Base-by-base conservation (phyloP, 139 green algal genomes). In the Spirogloea muscicola region DNA sequence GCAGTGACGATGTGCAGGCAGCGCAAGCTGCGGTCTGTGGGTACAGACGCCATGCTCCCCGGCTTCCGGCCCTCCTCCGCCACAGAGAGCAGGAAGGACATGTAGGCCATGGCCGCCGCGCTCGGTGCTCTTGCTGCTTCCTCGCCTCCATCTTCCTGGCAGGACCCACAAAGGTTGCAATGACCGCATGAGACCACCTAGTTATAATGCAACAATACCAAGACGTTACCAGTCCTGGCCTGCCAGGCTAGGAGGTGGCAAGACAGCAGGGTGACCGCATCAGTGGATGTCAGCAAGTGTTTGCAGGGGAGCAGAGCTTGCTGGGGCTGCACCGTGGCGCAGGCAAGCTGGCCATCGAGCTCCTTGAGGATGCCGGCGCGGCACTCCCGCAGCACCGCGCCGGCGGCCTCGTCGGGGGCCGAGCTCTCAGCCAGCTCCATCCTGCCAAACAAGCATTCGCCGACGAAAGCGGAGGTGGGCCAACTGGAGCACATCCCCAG, bases 61-160 rank as follows among this genome's bases (percentile, higher is more conserved):
- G 5, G 5, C 9, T 62, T 55, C n/a, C 46, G n/a, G 21, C 46
- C n/a, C 21, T 55, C 21, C n/a, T 55, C 59, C 6, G 59, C 59
- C 46, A 36, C 46, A 31, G 5, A 5, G 13, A 68, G 27, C 4
- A 68, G 59, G 59, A 68, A 68, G 41, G 59, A 68, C 4, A 36
- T 68, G 59, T 68, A 68, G 10, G n/a, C 59, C 9, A 68, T 10
- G 18, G 59, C 46, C 33, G 59, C 59, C 7, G 59, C 43, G 13
- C 43, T 51, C 43, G 10, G 43, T 51, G 10, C 43, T 51, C 43
- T 13, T 51, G 43, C 10, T 51, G 10, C 43, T 10, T 51, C 13
- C 43, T 13, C 13, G 43, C 43, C 13, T 51, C 43, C 43, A 51
- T 25, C 10, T 13, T 13, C 13, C 10, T 51, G 13, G 43, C 10